Evolutionary conservation across 345 rosid species (phyloP).

Genomic region (Eucalyptus decipiens): DNA sequence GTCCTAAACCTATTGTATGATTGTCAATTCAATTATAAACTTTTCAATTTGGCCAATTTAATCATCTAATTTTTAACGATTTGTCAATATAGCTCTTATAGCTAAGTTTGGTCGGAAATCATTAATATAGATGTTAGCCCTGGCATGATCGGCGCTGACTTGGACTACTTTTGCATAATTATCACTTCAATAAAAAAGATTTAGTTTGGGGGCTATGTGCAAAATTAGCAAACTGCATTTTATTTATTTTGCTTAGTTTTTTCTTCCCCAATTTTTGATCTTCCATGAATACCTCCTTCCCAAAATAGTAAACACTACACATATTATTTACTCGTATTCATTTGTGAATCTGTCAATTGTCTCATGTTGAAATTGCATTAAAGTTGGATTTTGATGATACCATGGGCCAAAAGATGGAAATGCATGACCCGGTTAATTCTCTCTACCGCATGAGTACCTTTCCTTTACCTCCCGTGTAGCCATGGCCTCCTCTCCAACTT

Average conservation of each 20-base stretch:
- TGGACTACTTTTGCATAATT: neutral
- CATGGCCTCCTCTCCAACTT: too few species aligned
- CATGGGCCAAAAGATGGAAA: neutral
- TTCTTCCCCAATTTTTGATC: neutral
- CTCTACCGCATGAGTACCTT: too few species aligned
- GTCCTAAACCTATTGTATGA: neutral
- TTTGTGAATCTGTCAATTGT: neutral
- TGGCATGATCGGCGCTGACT: fast-evolving
- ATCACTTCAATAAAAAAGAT: neutral
- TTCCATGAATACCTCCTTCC: neutral
- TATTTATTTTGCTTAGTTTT: neutral
- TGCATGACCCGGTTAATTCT: neutral
- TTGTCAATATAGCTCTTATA: neutral
- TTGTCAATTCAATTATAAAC: neutral
- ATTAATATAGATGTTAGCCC: fast-evolving
- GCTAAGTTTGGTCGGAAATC: neutral
- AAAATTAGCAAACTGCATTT: neutral
- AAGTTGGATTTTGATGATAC: neutral
- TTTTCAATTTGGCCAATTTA: neutral
- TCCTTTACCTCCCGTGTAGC: too few species aligned
- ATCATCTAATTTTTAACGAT: fast-evolving
- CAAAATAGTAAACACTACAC: neutral
- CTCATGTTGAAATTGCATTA: neutral
- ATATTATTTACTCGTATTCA: neutral
- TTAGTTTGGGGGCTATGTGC: neutral